These are phyloP conservation scores for Lojkania enalia DNA, from an alignment of 2,329 filamentous ascomycete species.

Conservation along the genomic window DNA sequence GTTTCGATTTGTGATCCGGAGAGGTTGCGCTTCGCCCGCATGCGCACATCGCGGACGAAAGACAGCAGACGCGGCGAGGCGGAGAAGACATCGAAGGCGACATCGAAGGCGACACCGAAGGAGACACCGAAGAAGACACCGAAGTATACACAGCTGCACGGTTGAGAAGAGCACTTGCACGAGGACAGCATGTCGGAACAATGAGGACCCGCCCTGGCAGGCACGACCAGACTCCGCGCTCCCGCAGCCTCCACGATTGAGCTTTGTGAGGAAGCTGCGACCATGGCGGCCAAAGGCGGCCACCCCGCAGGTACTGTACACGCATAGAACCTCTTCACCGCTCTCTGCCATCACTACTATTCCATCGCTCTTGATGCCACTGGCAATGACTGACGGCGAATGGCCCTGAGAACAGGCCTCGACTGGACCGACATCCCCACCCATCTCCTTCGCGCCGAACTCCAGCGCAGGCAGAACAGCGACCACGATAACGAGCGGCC, in stretches of 20 bases:
- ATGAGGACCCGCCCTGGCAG: constrained; percentile 23
- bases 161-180: constrained; percentile 12
- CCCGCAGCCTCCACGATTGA: constrained; percentile 3
- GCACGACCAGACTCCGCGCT: constrained; percentile 1
- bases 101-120: neutral
- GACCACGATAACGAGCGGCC: constrained; percentile 50
- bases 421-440: constrained; percentile 47
- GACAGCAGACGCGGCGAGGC: neutral
- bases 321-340: too few relatives aligned
- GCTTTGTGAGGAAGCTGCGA: constrained; percentile 4
- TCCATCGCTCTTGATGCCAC: neutral
- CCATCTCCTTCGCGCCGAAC: constrained; percentile 53
- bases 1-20: constrained; percentile 1
- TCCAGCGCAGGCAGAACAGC: constrained; percentile 54
- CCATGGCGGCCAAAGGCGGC: constrained; percentile 22
- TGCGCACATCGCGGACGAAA: neutral
- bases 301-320: constrained; percentile 25
- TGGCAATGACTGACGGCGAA: constrained; percentile 20
- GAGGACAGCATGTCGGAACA: constrained; percentile 13
- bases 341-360: constrained; percentile 2
- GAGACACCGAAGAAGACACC: neutral
- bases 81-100: neutral
- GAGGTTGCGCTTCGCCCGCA: neutral
- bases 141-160: neutral
- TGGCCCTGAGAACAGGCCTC: constrained; percentile 21